These are phyloP conservation scores for Trypethelium eluteriae DNA, from an alignment of 495 filamentous ascomycete genomes.

Conservation along the genomic window DNA sequence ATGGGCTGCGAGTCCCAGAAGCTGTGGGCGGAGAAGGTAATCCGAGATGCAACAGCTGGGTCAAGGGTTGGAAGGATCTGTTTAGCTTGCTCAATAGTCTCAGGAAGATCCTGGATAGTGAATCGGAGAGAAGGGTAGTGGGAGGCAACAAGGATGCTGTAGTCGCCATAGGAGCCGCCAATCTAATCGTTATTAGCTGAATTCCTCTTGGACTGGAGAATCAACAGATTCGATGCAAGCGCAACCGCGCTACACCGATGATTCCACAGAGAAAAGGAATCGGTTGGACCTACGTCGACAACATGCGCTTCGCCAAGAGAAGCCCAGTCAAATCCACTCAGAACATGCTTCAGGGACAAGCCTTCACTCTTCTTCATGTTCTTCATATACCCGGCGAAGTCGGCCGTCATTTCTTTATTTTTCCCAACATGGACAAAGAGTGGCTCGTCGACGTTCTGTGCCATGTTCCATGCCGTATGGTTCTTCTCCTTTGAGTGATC, in stretches of 20 bases:
- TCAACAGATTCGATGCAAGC: not conserved
- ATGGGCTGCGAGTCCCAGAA: slow-evolving; percentile 39
- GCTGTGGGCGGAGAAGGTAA: slow-evolving; percentile 36
- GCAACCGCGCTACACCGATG: not conserved
- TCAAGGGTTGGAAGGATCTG: not conserved
- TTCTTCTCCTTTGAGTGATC: not conserved
- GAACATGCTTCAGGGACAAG: not conserved
- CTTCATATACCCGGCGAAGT: slow-evolving; percentile 48
- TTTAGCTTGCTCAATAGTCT: not conserved
- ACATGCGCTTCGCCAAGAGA: slow-evolving; percentile 8
- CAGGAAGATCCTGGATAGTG: slow-evolving; percentile 1
- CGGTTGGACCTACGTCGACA: not conserved
- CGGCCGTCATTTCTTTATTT: not conserved
- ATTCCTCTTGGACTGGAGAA: too few relatives aligned
- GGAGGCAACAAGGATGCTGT: not conserved
- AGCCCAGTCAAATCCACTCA: slow-evolving; percentile 8
- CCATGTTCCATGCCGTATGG: not conserved
- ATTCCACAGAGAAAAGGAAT: not conserved
- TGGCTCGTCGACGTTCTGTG: not conserved
- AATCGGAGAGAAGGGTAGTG: slow-evolving; percentile 1
- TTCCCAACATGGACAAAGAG: not conserved
- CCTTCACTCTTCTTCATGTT: not conserved
- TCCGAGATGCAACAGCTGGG: slow-evolving; percentile 11
- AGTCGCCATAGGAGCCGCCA: slow-evolving; percentile 13
- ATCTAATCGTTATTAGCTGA: not conserved